Percentiles rank a stretch among this genome's conserved stretches.
phyloP scores from a whole-genome alignment of 148 eudicot species.

The Drosera capensis region DNA sequence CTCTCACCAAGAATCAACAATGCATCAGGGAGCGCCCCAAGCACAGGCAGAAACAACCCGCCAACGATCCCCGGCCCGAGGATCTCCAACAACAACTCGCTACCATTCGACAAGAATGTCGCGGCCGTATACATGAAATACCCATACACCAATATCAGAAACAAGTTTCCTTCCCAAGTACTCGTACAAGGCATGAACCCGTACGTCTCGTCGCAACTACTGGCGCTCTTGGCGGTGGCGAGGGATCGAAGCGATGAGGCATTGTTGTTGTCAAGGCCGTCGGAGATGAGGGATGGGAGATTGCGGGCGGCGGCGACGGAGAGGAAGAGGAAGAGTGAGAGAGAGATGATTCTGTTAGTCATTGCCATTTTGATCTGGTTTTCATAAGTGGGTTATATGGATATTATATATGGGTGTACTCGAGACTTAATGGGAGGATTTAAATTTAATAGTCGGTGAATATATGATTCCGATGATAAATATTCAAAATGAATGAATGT shows the following conservation, averaged over 20 bases:
- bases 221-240: conserved; percentile 2
- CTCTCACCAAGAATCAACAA: conserved; percentile 71
- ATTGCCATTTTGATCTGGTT: too few species aligned
- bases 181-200: conserved; percentile 84
- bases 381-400: too few species aligned
- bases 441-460: too few species aligned
- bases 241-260: neutral
- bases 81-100: conserved; percentile 75
- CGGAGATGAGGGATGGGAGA: conserved; percentile 22
- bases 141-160: conserved; percentile 59
- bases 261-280: conserved; percentile 11
- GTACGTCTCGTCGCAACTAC: conserved; percentile 52
- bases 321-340: conserved; percentile 15
- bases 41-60: conserved; percentile 71
- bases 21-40: conserved; percentile 95
- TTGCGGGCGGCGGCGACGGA: conserved; percentile 12
- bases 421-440: too few species aligned
- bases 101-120: conserved; percentile 51
- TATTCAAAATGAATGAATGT: too few species aligned
- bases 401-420: too few species aligned
- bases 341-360: too few species aligned
- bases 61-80: conserved; percentile 88
- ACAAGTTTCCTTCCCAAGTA: conserved; percentile 42
- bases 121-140: conserved; percentile 63
- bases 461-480: too few species aligned